Percentiles rank a stretch among this genome's conserved stretches.
phyloP scores from a whole-genome alignment of 2,329 filamentous ascomycete species.

The Aspergillus sp. region DNA sequence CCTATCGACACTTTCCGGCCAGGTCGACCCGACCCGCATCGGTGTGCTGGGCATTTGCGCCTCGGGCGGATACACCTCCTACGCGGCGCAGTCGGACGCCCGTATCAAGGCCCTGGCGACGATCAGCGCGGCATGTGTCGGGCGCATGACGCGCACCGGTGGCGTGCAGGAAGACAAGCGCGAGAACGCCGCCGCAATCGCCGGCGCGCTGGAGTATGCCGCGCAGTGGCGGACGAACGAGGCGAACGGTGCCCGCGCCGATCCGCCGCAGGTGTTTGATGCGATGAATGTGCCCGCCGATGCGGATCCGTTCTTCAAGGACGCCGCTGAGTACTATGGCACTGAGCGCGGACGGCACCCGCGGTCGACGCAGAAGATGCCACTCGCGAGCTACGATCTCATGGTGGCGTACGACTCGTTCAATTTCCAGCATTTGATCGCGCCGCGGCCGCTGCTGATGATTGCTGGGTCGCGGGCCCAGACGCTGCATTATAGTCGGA shows the following conservation, averaged over 20 bases:
- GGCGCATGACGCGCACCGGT: constrained; percentile 16
- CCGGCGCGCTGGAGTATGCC: constrained; percentile 4
- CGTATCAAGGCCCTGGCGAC: constrained; percentile 40
- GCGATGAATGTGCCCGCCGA: constrained; percentile 3
- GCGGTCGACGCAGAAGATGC: constrained; percentile 16
- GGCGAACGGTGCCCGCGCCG: background rate
- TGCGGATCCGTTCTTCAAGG: constrained; percentile 12
- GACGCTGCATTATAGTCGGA: constrained; percentile 21
- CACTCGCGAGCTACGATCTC: constrained; percentile 19
- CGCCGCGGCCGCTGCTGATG: constrained; percentile 25
- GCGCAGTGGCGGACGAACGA: constrained; percentile 11
- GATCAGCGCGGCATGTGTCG: constrained; percentile 30
- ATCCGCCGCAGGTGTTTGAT: constrained; percentile 7
- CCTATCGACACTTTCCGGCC: constrained; percentile 11
- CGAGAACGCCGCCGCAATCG: constrained; percentile 5
- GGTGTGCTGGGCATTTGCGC: constrained; percentile 41
- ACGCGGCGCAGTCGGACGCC: constrained; percentile 35
- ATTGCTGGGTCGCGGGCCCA: constrained; percentile 23
- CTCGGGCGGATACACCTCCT: constrained; percentile 33
- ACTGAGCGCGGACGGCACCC: constrained; percentile 17
- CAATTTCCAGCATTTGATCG: constrained; percentile 20
- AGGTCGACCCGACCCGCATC: constrained; percentile 33
- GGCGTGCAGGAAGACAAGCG: background rate
- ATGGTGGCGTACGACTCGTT: constrained; percentile 26
- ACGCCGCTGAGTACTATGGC: constrained; percentile 22